Evolutionary conservation across 1,139 yeast genomes (phyloP).

Genomic region (Pichia sp.): DNA sequence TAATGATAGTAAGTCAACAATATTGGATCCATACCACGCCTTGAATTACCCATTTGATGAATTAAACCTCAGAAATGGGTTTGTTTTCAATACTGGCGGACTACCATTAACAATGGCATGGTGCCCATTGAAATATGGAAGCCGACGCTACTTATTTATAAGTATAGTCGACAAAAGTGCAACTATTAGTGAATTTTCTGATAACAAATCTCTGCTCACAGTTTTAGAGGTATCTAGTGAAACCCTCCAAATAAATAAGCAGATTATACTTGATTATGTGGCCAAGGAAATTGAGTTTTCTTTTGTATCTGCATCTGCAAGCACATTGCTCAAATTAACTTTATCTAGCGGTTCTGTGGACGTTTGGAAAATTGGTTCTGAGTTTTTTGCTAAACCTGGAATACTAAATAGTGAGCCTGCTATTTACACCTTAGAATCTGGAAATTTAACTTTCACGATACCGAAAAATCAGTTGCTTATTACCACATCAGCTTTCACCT

Average conservation of each 20-base stretch:
- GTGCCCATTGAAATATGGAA: slow-evolving; percentile 32
- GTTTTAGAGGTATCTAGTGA: slow-evolving; percentile 3
- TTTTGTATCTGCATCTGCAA: not conserved
- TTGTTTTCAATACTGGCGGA: slow-evolving; percentile 53
- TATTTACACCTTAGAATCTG: slow-evolving; percentile 1
- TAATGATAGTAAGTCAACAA: not conserved
- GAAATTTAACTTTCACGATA: slow-evolving; percentile 1
- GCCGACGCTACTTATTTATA: slow-evolving; percentile 25
- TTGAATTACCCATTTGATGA: slow-evolving; percentile 19
- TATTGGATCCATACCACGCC: slow-evolving; percentile 7
- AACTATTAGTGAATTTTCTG: slow-evolving; percentile 10
- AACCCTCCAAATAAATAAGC: slow-evolving; percentile 5
- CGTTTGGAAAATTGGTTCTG: slow-evolving; percentile 40
- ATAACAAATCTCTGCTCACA: slow-evolving; percentile 2
- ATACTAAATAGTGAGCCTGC: not conserved
- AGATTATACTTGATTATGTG: slow-evolving; percentile 5
- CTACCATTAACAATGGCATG: slow-evolving; percentile 52
- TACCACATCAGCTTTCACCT: slow-evolving; percentile 28
- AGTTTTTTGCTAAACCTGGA: slow-evolving; percentile 11
- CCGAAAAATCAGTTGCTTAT: slow-evolving; percentile 9
- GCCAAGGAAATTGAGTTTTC: slow-evolving; percentile 16
- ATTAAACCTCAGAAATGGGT: slow-evolving; percentile 37
- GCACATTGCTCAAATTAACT: slow-evolving; percentile 9
- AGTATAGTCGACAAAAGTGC: slow-evolving; percentile 18
- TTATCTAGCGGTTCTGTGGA: slow-evolving; percentile 36